A percentile compares a stretch with the other conserved stretches of the same genome.
phyloP scores from a whole-genome alignment of 129 eudicot genomes.

The Centella asiatica region DNA sequence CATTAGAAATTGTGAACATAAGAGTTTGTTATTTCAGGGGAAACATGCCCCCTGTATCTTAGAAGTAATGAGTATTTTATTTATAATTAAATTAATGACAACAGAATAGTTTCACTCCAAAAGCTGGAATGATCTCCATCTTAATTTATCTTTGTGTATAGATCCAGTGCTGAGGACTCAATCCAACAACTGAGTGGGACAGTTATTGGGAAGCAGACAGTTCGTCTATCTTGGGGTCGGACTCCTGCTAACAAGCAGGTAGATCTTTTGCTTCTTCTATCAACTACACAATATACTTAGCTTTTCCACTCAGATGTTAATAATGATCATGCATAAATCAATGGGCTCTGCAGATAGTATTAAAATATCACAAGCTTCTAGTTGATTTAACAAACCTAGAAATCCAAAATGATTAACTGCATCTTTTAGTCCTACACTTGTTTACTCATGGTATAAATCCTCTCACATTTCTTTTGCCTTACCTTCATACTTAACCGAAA shows the following conservation, averaged over 20 bases:
- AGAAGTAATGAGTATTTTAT: neutral
- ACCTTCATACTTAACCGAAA: neutral
- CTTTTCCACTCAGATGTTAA: neutral
- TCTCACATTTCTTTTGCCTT: neutral
- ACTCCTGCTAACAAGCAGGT: conserved; percentile 82
- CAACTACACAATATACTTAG: neutral
- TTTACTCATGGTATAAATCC: too few species aligned
- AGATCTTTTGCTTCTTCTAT: neutral
- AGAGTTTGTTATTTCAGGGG: neutral
- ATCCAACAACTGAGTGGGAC: conserved; percentile 71
- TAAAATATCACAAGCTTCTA: too few species aligned
- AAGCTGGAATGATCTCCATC: neutral
- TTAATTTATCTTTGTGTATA: conserved; percentile 16
- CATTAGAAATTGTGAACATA: too few species aligned
- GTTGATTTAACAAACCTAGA: too few species aligned
- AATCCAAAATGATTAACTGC: too few species aligned
- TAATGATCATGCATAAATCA: too few species aligned
- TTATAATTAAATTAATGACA: neutral
- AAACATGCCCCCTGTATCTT: neutral
- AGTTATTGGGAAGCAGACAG: conserved; percentile 83
- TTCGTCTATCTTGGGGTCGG: conserved; percentile 96
- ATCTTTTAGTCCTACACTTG: too few species aligned
- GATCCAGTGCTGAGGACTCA: conserved; percentile 91
- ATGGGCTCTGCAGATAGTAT: too few species aligned
- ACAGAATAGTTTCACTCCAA: neutral